Evolutionary conservation across 257 asterid species (phyloP).

Genomic region (Lycium ferocissimum): DNA sequence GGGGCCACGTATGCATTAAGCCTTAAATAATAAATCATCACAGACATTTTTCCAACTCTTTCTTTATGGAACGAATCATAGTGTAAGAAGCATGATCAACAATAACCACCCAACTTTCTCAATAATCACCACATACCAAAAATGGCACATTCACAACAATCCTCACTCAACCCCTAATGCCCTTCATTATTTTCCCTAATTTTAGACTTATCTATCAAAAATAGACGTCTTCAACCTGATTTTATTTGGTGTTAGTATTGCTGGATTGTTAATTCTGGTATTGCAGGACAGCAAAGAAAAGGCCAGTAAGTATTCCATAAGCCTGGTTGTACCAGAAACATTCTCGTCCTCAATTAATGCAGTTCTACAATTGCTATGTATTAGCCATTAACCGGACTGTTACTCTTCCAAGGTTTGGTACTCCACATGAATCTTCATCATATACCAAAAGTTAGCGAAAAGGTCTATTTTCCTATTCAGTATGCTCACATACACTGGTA

Average conservation of each 20-base stretch:
- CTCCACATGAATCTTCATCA: not conserved
- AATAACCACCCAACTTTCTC: not conserved
- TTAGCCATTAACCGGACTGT: not conserved
- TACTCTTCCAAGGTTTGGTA: not conserved
- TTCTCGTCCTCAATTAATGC: not conserved
- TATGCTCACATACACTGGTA: not conserved
- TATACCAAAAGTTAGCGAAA: not conserved
- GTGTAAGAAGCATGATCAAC: not conserved
- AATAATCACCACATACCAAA: not conserved
- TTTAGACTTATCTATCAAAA: not conserved
- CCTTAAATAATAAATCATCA: not conserved
- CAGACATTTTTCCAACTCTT: not conserved
- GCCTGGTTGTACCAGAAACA: not conserved
- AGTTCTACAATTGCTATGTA: not conserved
- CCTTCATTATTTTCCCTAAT: not conserved
- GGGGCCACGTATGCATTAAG: too few species aligned
- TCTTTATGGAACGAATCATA: not conserved
- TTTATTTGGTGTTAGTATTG: not conserved
- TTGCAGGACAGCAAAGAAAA: not conserved
- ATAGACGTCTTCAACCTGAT: not conserved
- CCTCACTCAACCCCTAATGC: not conserved
- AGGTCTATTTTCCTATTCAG: not conserved
- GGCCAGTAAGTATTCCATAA: not conserved
- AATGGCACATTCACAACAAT: constrained; percentile 18
- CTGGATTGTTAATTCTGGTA: not conserved